Evolutionary conservation across 1,139 yeast genomes (phyloP).

Genomic region (Scheffersomyces segobiensis): DNA sequence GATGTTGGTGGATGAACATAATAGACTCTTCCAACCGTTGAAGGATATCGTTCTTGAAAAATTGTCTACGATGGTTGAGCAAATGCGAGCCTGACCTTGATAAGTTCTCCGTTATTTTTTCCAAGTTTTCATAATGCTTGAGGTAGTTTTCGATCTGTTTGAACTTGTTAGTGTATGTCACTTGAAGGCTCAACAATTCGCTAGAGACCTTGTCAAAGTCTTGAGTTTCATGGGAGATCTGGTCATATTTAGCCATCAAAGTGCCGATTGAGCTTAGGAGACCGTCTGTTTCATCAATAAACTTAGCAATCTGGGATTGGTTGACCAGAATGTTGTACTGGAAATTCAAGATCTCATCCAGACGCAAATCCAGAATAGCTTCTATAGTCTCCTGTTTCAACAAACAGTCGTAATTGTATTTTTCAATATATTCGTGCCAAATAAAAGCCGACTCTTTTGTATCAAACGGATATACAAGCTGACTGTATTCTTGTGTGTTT

Average conservation of each 20-base stretch:
- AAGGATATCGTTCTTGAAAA: conserved; percentile 38
- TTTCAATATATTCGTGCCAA: conserved; percentile 32
- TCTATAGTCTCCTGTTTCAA: conserved; percentile 34
- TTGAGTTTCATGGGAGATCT: conserved; percentile 58
- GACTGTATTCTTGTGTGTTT: neutral
- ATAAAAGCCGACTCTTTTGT: conserved; percentile 30
- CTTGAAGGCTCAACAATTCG: conserved; percentile 52
- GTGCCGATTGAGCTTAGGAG: conserved; percentile 44
- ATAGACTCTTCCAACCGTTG: conserved; percentile 57
- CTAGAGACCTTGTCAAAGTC: conserved; percentile 65
- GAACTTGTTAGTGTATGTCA: conserved; percentile 43
- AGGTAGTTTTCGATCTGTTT: conserved; percentile 55
- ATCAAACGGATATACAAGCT: conserved; percentile 37
- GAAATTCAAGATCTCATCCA: conserved; percentile 38
- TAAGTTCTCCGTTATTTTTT: conserved; percentile 64
- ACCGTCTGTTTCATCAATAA: conserved; percentile 41
- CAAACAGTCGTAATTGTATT: conserved; percentile 40
- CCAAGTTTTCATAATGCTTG: conserved; percentile 67
- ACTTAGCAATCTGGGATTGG: conserved; percentile 29
- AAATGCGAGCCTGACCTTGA: conserved; percentile 64
- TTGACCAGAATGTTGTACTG: conserved; percentile 39
- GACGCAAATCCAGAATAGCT: conserved; percentile 29
- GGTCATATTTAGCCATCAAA: conserved; percentile 51
- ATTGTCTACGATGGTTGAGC: conserved; percentile 48
- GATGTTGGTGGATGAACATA: conserved; percentile 33